phyloP scores from a whole-genome alignment of 2,329 filamentous ascomycete genomes.

The Ophiostoma himal-ulmi region DNA sequence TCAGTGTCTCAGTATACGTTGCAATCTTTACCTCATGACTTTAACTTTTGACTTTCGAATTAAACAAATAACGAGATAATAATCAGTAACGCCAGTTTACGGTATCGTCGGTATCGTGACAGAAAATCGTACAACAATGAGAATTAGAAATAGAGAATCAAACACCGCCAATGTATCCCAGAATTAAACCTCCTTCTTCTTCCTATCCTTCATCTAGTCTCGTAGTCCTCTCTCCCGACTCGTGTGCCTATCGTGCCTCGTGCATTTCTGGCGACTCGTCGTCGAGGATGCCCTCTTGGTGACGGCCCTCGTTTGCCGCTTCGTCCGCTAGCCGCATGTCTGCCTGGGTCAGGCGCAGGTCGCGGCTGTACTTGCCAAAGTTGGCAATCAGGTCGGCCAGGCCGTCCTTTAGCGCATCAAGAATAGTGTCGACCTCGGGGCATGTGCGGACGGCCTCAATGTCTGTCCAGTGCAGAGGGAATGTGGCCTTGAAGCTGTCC shows the following conservation, averaged over 20 bases:
- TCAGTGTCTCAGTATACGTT: neutral
- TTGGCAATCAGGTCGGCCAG: constrained; percentile 60
- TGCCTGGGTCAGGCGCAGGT: constrained; percentile 61
- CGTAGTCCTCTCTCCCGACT: neutral
- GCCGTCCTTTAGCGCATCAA: constrained; percentile 58
- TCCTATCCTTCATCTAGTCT: neutral
- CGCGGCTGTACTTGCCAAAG: constrained; percentile 68
- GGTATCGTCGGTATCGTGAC: constrained; percentile 19
- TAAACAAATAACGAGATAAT: neutral
- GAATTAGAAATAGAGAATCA: neutral
- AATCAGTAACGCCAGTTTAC: constrained; percentile 8
- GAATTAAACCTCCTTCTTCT: neutral
- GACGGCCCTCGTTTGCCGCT: constrained; percentile 37
- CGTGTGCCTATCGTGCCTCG: constrained; percentile 1
- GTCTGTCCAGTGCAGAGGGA: constrained; percentile 75
- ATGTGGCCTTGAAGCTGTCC: constrained; percentile 56
- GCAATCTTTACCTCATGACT: neutral
- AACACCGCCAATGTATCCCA: constrained; percentile 10
- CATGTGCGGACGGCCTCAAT: constrained; percentile 50
- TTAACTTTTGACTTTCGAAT: neutral
- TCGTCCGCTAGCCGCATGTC: constrained; percentile 72
- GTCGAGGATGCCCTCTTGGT: constrained; percentile 23
- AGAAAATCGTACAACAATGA: neutral
- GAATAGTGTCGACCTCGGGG: constrained; percentile 64
- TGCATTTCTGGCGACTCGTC: constrained; percentile 17